Evolutionary conservation across 768 basidiomycete species (phyloP), one percentile per base, ranked within the genome.

Genomic region (Hypholoma sublateritium): DNA sequence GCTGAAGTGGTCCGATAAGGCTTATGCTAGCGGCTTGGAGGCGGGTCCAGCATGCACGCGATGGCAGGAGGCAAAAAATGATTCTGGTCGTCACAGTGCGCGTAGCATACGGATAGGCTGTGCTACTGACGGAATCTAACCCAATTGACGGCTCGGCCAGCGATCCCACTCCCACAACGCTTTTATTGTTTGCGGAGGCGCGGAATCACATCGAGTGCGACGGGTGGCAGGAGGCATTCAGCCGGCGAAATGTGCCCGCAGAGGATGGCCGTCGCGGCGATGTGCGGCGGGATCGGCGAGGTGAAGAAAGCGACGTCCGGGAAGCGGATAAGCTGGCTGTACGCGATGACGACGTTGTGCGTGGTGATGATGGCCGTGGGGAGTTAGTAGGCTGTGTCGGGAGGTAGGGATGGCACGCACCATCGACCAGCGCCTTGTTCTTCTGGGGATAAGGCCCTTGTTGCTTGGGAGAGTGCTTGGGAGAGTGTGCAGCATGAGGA

Each of bases 231-330:
- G 24, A 92, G 78, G 41, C 80, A 81, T 24, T 89, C 83, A 57
- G 87, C 89, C 51, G 83, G 83, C 7, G 88, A 90, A 81, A 92
- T 91, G 65, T 89, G 89, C 1, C 92, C 92, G 67, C 88, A 93
- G 17, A 94, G 79, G 58, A 94, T 93, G 56, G 93, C 89, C 91
- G 94, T 93, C 6, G 92, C 92, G 0, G 91, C 88, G 53, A 93
- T 92, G 70, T 94, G 92, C 17, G 94, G 78, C 13, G 92, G 92
- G 57, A 91, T 91, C 2, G 92, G 92, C 3, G 91, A 93, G 21
- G 89, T 89, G 68, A 94, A 93, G 75, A 94, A 94, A 2, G 86
- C 89, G 62, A 89, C 88, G 56, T 93, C 88, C 12, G 92, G 91
- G 79, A 87, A 93, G 34, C 82, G 82, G 62, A 93, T 91, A 50